These are phyloP conservation scores for Cymbidium sinense DNA, from an alignment of 106 monocot species.

Conservation along the genomic window DNA sequence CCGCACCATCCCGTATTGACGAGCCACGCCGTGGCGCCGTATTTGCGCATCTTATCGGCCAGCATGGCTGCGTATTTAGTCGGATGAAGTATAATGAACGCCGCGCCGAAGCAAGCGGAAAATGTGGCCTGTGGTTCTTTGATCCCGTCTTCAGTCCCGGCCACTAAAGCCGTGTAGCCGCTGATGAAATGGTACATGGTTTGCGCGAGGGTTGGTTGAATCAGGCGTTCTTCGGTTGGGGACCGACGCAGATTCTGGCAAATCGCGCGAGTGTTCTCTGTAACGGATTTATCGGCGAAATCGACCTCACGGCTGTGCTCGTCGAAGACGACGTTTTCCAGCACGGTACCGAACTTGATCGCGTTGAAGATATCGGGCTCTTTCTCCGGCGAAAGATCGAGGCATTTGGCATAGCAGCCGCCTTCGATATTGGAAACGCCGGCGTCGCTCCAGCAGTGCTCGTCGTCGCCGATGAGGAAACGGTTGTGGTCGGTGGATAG, in stretches of 20 bases:
- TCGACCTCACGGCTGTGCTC: constrained; percentile 86
- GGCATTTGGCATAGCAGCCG: constrained; percentile 87
- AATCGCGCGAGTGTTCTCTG: constrained; percentile 91
- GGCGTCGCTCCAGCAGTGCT: constrained; percentile 78
- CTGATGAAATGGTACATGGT: constrained; percentile 63
- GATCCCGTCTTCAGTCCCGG: constrained; percentile 48
- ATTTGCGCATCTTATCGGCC: constrained; percentile 47
- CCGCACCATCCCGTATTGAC: constrained; percentile 87
- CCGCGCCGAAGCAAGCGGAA: constrained; percentile 45
- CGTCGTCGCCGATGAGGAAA: constrained; percentile 66
- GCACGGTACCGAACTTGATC: constrained; percentile 83
- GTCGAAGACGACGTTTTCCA: constrained; percentile 95
- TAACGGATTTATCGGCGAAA: constrained; percentile 77
- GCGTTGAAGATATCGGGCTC: constrained; percentile 87
- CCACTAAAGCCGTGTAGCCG: constrained; percentile 45
- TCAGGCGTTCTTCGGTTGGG: constrained; percentile 89
- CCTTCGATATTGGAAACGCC: constrained; percentile 86
- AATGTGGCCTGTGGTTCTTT: constrained; percentile 50
- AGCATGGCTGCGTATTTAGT: constrained; percentile 43
- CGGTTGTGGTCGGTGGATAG: constrained; percentile 71
- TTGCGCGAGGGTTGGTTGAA: too few relatives aligned
- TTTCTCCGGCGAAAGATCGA: constrained; percentile 60
- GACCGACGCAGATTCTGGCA: constrained; percentile 84
- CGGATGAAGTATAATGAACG: constrained; percentile 48
- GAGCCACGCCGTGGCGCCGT: constrained; percentile 39